Conservation (phyloP, 139 green algal species). For the Volvox reticuliferus region DNA sequence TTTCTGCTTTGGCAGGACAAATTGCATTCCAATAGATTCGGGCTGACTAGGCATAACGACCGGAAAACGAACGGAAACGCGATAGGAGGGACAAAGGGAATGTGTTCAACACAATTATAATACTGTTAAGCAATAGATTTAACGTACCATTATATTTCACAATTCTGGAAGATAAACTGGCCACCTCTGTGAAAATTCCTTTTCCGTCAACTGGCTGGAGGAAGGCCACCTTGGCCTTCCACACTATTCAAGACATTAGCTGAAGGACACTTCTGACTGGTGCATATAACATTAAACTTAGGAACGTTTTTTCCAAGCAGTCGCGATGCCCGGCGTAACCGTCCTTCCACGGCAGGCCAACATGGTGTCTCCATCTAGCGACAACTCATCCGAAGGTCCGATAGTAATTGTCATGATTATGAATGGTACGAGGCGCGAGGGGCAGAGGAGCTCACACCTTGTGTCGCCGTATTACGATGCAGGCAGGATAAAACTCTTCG, state of each 20-base stretch:
- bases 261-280: no score
- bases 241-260: no score
- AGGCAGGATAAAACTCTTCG: neutral
- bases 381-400: neutral
- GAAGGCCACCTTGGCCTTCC: no score
- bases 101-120: neutral
- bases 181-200: neutral
- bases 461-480: neutral
- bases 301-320: neutral
- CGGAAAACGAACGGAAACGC: neutral
- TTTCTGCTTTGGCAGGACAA: no score
- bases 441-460: neutral
- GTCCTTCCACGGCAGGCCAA: neutral
- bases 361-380: neutral
- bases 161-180: neutral
- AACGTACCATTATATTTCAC: neutral
- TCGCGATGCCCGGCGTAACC: neutral
- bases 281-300: no score
- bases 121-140: neutral
- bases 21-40: no score
- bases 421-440: no score
- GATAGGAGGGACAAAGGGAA: neutral
- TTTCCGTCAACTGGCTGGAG: neutral
- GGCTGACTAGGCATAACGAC: slow-evolving; percentile 5
- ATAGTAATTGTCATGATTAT: neutral